Evolutionary conservation across 345 rosid genomes (phyloP), one percentile per base, ranked within the genome.

Genomic region (Eucalyptus regnans): DNA sequence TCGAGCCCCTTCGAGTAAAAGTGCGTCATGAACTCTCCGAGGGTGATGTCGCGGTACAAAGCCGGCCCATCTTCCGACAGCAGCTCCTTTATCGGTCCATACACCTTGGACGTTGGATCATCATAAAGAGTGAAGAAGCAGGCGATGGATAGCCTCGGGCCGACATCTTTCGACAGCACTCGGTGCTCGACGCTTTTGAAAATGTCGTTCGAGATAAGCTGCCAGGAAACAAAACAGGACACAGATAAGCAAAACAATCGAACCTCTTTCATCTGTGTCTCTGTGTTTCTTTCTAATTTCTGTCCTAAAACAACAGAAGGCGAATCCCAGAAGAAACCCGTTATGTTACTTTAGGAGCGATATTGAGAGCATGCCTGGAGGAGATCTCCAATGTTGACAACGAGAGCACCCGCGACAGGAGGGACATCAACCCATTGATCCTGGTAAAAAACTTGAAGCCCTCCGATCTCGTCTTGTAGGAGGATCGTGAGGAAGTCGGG

Each of bases 351-450:
- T 17, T 41, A 76, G 83, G 83, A 76, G 13, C 1, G 83, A 8
- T 6, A 76, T 37, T 20, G 48, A 20, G 48, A 41, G 48, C 94
- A 87, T 92, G 86, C 97, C 94, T 94, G 96, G 1, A 95, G 90
- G 89, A 95, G 93, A 84, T 95, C 96, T n/a, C 96, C 97, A 8
- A 93, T 88, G 91, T 95, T 94, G 87, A 95, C 80, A 20, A 93
- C 92, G 7, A 95, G 92, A 27, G 97, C 94, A 8, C 92, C 96
- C 16, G 95, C 93, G 50, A 86, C 86, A 7, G 91, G 91, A 79
- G 93, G 93, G 48, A 94, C 92, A 91, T 94, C 95, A 64, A 93
- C 31, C 96, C 97, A 94, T 27, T 89, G 92, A n/a, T 93, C 90
- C 56, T 90, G 86, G 71, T 86, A 10, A 76, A 20, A 90, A 71